phyloP scores from a whole-genome alignment of 140 eudicot genomes.

The Erigeron philadelphicus region DNA sequence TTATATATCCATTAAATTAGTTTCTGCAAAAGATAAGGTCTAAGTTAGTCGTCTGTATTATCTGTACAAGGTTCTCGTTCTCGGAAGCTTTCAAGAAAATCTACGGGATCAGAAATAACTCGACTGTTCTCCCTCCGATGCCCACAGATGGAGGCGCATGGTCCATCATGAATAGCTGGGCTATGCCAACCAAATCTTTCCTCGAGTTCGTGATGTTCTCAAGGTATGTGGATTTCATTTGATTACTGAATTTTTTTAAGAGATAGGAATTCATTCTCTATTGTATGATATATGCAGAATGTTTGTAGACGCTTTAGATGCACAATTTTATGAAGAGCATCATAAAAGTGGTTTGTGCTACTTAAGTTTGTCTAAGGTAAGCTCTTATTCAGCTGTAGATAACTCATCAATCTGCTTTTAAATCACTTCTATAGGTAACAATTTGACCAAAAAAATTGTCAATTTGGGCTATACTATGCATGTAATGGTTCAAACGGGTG shows the following conservation, averaged over 20 bases:
- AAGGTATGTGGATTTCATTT: slow-evolving; percentile 41
- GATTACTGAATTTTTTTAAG: slow-evolving; percentile 5
- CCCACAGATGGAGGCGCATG: slow-evolving; percentile 77
- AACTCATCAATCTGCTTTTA: background rate
- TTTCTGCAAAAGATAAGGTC: background rate
- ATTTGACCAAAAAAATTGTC: background rate
- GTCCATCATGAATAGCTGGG: slow-evolving; percentile 97
- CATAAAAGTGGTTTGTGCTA: slow-evolving; percentile 64
- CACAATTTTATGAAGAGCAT: slow-evolving; percentile 66
- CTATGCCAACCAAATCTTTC: slow-evolving; percentile 83
- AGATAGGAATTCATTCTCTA: background rate
- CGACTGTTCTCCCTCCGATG: slow-evolving; percentile 68
- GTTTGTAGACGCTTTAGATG: slow-evolving; percentile 80
- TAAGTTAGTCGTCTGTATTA: slow-evolving; percentile 7
- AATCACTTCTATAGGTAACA: background rate
- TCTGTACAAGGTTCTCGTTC: slow-evolving; percentile 57
- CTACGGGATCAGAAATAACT: slow-evolving; percentile 57
- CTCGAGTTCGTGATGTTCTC: slow-evolving; percentile 90
- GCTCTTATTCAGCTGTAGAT: background rate
- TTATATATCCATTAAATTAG: background rate
- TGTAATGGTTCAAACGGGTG: background rate
- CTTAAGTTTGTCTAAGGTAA: slow-evolving; percentile 75
- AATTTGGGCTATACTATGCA: background rate
- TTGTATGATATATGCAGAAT: slow-evolving; percentile 48
- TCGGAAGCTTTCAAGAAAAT: slow-evolving; percentile 74